Percentiles rank a stretch among this genome's conserved stretches.
phyloP scores from a whole-genome alignment of 1,284 basidiomycete genomes.

The Volvariella volvacea region DNA sequence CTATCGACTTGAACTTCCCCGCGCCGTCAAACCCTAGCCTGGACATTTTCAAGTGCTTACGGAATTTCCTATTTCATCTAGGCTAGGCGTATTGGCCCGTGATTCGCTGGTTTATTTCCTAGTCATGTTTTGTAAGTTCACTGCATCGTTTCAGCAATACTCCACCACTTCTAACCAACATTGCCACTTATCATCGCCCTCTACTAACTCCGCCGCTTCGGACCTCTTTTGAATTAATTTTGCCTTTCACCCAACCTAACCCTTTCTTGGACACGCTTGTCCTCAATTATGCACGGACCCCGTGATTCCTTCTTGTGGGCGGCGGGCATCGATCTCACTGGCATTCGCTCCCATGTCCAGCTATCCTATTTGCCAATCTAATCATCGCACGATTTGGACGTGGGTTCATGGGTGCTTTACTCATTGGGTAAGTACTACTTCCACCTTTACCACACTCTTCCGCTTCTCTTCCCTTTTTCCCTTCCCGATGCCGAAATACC shows the following conservation, averaged over 20 bases:
- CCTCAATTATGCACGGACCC: too few species aligned
- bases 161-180: too few species aligned
- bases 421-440: conserved; percentile 12
- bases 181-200: too few species aligned
- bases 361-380: conserved; percentile 13
- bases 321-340: too few species aligned
- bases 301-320: background rate
- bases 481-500: too few species aligned
- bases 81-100: conserved; percentile 15
- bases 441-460: background rate
- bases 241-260: background rate
- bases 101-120: conserved; percentile 18
- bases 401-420: conserved; percentile 14
- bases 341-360: too few species aligned
- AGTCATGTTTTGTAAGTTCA: conserved; percentile 14
- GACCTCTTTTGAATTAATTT: background rate
- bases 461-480: too few species aligned
- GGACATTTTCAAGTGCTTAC: background rate
- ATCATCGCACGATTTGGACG: conserved; percentile 14
- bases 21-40: too few species aligned
- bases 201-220: background rate
- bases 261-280: too few species aligned
- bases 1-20: background rate
- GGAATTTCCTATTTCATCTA: background rate
- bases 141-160: too few species aligned